phyloP scores from a whole-genome alignment of 1,284 basidiomycete genomes.

The Tilletia indica region DNA sequence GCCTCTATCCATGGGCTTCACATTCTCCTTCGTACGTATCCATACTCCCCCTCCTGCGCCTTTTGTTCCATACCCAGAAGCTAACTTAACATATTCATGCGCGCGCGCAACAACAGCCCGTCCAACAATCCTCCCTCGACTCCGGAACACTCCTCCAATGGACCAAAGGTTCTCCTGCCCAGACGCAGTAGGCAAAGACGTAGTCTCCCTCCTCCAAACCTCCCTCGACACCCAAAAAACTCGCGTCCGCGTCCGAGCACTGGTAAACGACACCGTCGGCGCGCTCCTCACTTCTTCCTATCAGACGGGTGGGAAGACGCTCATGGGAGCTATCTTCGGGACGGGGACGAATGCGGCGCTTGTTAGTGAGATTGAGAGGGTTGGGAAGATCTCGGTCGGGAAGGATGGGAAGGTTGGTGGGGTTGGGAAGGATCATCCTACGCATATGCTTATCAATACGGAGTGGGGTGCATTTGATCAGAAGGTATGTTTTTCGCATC shows the following conservation, averaged over 20 bases:
- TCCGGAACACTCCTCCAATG: conserved; percentile 69
- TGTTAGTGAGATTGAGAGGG: conserved; percentile 79
- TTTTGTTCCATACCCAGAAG: neutral
- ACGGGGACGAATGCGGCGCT: conserved; percentile 98
- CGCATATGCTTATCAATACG: conserved; percentile 90
- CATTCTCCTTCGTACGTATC: conserved; percentile 64
- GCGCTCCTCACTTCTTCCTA: conserved; percentile 89
- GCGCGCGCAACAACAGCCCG: conserved; percentile 69
- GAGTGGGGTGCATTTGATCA: conserved; percentile 98
- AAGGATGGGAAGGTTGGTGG: conserved; percentile 24
- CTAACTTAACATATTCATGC: conserved; percentile 2
- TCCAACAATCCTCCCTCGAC: conserved; percentile 89
- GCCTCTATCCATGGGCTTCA: conserved; percentile 64
- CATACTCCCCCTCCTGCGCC: neutral
- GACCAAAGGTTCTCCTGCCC: conserved; percentile 50
- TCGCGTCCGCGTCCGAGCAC: conserved; percentile 86
- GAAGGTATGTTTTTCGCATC: conserved; percentile 62
- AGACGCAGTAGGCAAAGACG: conserved; percentile 80
- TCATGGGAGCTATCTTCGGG: conserved; percentile 88
- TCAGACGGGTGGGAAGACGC: conserved; percentile 74
- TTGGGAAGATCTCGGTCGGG: conserved; percentile 65
- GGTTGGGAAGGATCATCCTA: conserved; percentile 19
- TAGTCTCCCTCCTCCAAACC: conserved; percentile 86
- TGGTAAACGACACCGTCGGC: conserved; percentile 94
- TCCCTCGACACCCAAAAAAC: conserved; percentile 90